phyloP scores from a whole-genome alignment of 371 early-diverging fungal species.

The Neoconidiobolus thromboides region DNA sequence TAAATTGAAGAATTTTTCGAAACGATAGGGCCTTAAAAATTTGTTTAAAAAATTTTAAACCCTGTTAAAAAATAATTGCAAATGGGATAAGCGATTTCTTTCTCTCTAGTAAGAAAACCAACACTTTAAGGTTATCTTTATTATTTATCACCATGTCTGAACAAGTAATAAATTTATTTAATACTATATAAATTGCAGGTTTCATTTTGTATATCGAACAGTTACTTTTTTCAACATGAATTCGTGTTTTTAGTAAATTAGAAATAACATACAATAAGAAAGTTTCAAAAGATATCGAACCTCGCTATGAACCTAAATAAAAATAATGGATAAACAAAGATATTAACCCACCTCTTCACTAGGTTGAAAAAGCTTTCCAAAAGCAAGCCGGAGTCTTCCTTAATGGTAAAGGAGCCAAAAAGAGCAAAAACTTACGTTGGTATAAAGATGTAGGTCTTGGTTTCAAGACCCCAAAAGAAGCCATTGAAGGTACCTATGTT shows the following conservation, averaged over 20 bases:
- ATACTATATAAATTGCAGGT: not conserved
- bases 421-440: slow-evolving; percentile 65
- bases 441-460: slow-evolving; percentile 98
- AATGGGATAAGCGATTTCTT: not conserved
- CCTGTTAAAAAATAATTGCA: not conserved
- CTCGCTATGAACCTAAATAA: not conserved
- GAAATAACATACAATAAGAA: not conserved
- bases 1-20: too few species aligned
- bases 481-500: slow-evolving; percentile 91
- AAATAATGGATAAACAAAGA: not conserved
- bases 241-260: not conserved
- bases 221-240: not conserved
- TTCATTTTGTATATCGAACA: not conserved
- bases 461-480: slow-evolving; percentile 98
- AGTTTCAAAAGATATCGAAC: too few species aligned
- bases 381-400: slow-evolving; percentile 94
- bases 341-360: not conserved
- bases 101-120: not conserved
- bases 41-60: not conserved
- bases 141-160: not conserved
- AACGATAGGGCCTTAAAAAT: not conserved
- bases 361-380: slow-evolving; percentile 84
- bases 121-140: not conserved
- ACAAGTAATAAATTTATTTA: not conserved
- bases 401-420: slow-evolving; percentile 71